Base-by-base conservation (phyloP, 805 yeast species). In the Priceomyces carsonii region DNA sequence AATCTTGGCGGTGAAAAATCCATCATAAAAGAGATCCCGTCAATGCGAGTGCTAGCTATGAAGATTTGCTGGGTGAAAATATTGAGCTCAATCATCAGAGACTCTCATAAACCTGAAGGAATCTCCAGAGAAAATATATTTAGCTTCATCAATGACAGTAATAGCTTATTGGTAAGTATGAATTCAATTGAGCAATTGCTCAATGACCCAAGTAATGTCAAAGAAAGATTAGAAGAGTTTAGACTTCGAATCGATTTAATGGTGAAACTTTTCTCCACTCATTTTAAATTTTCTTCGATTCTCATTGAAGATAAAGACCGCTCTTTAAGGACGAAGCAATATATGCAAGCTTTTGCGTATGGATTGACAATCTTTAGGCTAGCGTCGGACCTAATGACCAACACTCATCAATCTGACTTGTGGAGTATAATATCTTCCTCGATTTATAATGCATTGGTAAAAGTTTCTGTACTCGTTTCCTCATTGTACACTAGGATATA, bases 1-100 rank as follows among this genome's bases (percentile, higher is more conserved):
- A 23, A 23, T 7, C 14, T 23, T 23, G 26, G 26, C 8, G 26
- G 26, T 4, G 26, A 23, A 23, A 23, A 23, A 7, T 5, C 26
- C 8, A 23, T 23, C 14, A 23, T 23, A 5, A 23, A 23, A 6
- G 26, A 23, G 26, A 23, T 23, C 8, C 26, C 26, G 6, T 5
- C 26, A 5, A 23, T 23, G 26, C 26, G 26, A 23, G 26, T 23
- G 8, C 8, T 23, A 12, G 26, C 26, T 12, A 23, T 23, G 26
- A 23, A 23, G 26, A 23, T 23, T 23, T 23, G 5, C 26, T 23
- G 26, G 26, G 26, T 23, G 26, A 23, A 23, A 23, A 23, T 23
- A 5, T 5, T 7, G 26, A 23, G 26, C 14, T 5, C 7, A 5
- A 23, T 23, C 8, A 23, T 23, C 8, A 23, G 8, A 7, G 26